A percentile compares a stretch with the other conserved stretches of the same genome.
These are phyloP conservation scores for Apiospora saccharicola DNA, from an alignment of 2,329 filamentous ascomycete genomes.

Conservation along the genomic window DNA sequence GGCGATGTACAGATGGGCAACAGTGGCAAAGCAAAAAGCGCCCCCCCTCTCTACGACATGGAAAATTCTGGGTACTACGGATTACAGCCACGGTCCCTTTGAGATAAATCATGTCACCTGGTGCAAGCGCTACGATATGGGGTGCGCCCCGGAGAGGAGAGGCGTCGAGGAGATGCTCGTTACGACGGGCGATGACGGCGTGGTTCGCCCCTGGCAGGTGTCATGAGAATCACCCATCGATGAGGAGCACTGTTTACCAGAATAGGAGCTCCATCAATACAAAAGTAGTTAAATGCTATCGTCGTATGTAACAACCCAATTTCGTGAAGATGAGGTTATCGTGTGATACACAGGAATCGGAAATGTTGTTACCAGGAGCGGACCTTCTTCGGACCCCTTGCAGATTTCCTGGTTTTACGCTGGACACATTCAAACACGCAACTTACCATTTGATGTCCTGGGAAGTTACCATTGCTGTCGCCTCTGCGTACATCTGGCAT, in stretches of 20 bases:
- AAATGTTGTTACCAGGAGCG: too few relatives aligned
- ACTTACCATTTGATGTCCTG: too few relatives aligned
- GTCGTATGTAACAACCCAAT: neutral
- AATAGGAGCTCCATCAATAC: neutral
- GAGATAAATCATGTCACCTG: conserved; percentile 94
- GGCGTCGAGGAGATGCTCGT: conserved; percentile 83
- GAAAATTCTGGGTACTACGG: conserved; percentile 72
- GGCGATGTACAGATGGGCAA: conserved; percentile 42
- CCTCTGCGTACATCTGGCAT: too few relatives aligned
- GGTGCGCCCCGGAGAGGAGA: conserved; percentile 52
- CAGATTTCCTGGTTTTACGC: too few relatives aligned
- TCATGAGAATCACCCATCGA: neutral
- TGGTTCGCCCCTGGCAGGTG: conserved; percentile 83
- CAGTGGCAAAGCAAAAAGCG: conserved; percentile 31
- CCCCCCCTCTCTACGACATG: conserved; percentile 62
- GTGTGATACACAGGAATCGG: too few relatives aligned
- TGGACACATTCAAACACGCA: neutral
- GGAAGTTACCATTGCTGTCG: too few relatives aligned
- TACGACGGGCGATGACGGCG: conserved; percentile 91
- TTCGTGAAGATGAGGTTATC: neutral
- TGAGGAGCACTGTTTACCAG: neutral
- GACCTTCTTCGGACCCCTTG: too few relatives aligned
- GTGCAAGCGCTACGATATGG: conserved; percentile 79
- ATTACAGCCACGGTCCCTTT: conserved; percentile 86
- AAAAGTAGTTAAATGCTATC: neutral